Conservation (phyloP, 2,329 filamentous ascomycete genomes). For the Pyrenochaeta sp. region DNA sequence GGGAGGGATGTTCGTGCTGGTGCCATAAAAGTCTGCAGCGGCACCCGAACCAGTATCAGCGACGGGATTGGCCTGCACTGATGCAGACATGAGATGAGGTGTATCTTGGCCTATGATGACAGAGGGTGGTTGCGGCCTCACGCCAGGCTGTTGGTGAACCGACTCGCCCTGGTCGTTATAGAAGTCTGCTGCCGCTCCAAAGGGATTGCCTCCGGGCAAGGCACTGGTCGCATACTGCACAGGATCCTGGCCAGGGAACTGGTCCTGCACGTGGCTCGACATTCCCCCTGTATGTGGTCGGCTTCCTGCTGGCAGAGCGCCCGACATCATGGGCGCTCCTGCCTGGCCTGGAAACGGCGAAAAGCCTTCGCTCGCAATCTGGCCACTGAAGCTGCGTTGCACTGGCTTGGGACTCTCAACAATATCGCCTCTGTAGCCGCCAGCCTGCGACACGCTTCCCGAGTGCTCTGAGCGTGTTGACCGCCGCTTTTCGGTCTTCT, state of each 20-base stretch:
- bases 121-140: conserved; percentile 61
- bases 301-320: conserved; percentile 37
- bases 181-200: conserved; percentile 67
- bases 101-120: conserved; percentile 63
- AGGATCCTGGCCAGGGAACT: conserved; percentile 68
- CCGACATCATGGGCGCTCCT: conserved; percentile 46
- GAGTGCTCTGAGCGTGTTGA: conserved; percentile 40
- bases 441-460: conserved; percentile 35
- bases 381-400: conserved; percentile 38
- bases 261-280: conserved; percentile 61
- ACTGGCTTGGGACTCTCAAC: conserved; percentile 37
- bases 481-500: conserved; percentile 40
- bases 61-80: conserved; percentile 60
- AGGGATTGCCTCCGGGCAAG: conserved; percentile 51
- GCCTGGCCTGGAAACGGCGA: conserved; percentile 47
- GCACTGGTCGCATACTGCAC: conserved; percentile 56
- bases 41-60: conserved; percentile 67
- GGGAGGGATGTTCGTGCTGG: conserved; percentile 26
- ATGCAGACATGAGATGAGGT: conserved; percentile 65
- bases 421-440: conserved; percentile 42
- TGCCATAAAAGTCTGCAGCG: conserved; percentile 66
- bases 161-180: conserved; percentile 70
- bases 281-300: conserved; percentile 35
- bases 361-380: conserved; percentile 41
- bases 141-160: conserved; percentile 67